Conservation (phyloP, 345 rosid species). For the Rhizophora apiculata region DNA sequence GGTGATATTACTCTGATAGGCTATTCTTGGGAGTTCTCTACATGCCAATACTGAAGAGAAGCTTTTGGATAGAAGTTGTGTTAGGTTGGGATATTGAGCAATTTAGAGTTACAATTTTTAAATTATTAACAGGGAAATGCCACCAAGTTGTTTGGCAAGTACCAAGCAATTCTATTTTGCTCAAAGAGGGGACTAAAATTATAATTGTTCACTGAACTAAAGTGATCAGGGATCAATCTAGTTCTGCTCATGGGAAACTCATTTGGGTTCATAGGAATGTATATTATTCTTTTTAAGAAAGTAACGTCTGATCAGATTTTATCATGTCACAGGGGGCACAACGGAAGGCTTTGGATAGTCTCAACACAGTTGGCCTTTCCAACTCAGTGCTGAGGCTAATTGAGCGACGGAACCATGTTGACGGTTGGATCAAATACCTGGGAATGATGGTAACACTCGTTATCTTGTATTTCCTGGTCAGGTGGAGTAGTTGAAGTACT, state of each 20-base stretch:
- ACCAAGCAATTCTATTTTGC: no score
- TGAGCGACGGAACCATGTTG: slow-evolving; percentile 91
- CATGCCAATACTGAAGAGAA: no score
- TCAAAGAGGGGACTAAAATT: neutral
- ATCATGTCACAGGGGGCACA: slow-evolving; percentile 66
- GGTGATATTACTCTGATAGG: no score
- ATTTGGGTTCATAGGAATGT: neutral
- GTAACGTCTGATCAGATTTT: neutral
- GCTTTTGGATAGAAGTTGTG: no score
- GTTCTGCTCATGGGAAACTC: neutral
- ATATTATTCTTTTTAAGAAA: no score
- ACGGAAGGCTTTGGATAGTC: slow-evolving; percentile 84
- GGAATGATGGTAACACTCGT: slow-evolving; percentile 70
- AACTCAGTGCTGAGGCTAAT: slow-evolving; percentile 83
- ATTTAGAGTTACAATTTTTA: no score
- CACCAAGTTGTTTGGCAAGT: no score
- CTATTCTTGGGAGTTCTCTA: no score
- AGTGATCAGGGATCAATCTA: neutral
- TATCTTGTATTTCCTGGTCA: slow-evolving; percentile 56
- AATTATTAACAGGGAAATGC: no score
- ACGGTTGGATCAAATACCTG: slow-evolving; percentile 74
- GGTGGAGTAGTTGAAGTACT: slow-evolving; percentile 39
- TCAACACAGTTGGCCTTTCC: slow-evolving; percentile 91
- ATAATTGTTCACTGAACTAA: neutral
- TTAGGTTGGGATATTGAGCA: no score